A percentile compares a stretch with the other conserved stretches of the same genome.
Evolutionary conservation across 208 protist genomes (phyloP).

Genomic region (Angomonas ambiguus): DNA sequence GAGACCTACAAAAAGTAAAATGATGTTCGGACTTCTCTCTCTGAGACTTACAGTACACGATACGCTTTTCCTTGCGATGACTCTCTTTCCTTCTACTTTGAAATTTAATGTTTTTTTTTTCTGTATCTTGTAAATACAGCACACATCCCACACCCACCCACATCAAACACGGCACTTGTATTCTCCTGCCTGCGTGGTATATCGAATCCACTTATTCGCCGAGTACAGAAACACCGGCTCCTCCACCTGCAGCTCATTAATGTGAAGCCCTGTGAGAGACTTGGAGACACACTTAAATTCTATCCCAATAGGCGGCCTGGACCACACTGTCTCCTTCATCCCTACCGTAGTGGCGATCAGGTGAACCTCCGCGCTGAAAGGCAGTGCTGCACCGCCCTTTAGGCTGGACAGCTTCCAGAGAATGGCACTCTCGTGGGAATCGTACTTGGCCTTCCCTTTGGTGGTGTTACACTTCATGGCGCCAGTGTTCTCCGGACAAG

Average conservation of each 20-base stretch:
- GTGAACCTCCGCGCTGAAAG: constrained; percentile 89
- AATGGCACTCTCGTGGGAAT: constrained; percentile 83
- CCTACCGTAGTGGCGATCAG: constrained; percentile 76
- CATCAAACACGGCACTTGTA: constrained; percentile 94
- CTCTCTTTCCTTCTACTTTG: neutral
- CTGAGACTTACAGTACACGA: constrained; percentile 4
- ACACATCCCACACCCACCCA: neutral
- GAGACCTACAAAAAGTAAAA: neutral
- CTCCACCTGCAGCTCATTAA: constrained; percentile 92
- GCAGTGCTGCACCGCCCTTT: constrained; percentile 67
- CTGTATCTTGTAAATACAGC: neutral
- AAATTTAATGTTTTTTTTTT: neutral
- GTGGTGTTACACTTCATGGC: constrained; percentile 67
- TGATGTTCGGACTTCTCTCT: too few relatives aligned
- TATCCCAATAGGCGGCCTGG: constrained; percentile 94
- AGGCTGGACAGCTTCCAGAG: constrained; percentile 90
- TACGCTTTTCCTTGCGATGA: neutral
- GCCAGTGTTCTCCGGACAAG: constrained; percentile 93
- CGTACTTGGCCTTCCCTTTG: constrained; percentile 90
- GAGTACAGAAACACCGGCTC: constrained; percentile 79
- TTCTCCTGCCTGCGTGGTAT: constrained; percentile 95
- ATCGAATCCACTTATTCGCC: constrained; percentile 98
- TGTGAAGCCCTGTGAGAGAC: constrained; percentile 94
- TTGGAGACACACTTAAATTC: constrained; percentile 94
- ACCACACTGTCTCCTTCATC: constrained; percentile 80